Percentiles rank a stretch among this genome's conserved stretches.
Evolutionary conservation across 2,329 filamentous ascomycete genomes (phyloP).

Genomic region (Claviceps arundinis): DNA sequence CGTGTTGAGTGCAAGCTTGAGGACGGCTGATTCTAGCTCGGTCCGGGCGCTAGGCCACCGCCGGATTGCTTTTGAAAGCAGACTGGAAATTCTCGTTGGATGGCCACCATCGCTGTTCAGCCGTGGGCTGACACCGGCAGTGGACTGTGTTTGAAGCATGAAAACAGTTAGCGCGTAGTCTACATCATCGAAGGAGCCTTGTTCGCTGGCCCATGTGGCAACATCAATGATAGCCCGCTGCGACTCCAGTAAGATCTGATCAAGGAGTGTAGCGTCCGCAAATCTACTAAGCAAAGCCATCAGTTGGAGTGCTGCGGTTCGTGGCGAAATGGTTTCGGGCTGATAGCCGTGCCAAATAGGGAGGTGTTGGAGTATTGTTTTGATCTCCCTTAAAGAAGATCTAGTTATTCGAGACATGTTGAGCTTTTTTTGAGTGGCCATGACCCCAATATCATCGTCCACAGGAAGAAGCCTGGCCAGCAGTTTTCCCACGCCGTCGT

Average conservation of each 20-base stretch:
- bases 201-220: conserved; percentile 10
- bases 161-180: conserved; percentile 32
- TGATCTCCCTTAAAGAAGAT: conserved; percentile 40
- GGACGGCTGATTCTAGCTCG: conserved; percentile 15
- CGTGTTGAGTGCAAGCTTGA: conserved; percentile 63
- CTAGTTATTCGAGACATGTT: conserved; percentile 58
- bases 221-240: conserved; percentile 14
- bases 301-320: conserved; percentile 49
- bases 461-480: conserved; percentile 41
- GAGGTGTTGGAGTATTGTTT: conserved; percentile 36
- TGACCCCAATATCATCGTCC: conserved; percentile 40
- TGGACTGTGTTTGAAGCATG: conserved; percentile 23
- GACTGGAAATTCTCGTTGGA: conserved; percentile 15
- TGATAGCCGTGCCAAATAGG: conserved; percentile 45
- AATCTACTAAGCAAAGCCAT: conserved; percentile 32
- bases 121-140: conserved; percentile 11
- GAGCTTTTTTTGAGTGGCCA: conserved; percentile 51
- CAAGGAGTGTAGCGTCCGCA: conserved; percentile 16
- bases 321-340: conserved; percentile 43
- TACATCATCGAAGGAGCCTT: conserved; percentile 13
- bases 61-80: conserved; percentile 17
- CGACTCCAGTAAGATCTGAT: conserved; percentile 17
- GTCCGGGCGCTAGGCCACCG: conserved; percentile 17
- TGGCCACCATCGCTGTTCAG: conserved; percentile 13
- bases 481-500: conserved; percentile 40